Evolutionary conservation across 345 rosid genomes (phyloP).

Genomic region (Dipteronia sinensis): DNA sequence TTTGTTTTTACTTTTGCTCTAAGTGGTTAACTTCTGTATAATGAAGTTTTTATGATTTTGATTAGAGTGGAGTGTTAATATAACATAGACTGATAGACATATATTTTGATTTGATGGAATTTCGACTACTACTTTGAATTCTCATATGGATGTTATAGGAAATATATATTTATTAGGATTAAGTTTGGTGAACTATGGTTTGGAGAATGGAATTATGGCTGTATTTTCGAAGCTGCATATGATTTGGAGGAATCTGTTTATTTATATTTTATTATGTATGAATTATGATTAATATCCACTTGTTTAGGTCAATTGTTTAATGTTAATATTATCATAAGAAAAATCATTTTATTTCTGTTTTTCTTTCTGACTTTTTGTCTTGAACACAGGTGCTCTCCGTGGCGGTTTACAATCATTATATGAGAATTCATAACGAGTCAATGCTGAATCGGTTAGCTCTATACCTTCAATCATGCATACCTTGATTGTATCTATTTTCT

Average conservation of each 20-base stretch:
- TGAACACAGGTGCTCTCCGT: constrained; percentile 87
- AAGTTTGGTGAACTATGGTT: background rate
- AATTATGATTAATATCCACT: background rate
- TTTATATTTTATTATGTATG: background rate
- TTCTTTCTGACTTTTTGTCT: background rate
- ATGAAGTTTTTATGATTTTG: background rate
- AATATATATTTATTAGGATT: background rate
- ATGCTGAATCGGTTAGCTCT: constrained; percentile 62
- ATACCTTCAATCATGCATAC: constrained; percentile 1
- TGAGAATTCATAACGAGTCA: constrained; percentile 80
- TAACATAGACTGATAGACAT: no score
- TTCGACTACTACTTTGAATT: background rate
- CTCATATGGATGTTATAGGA: background rate
- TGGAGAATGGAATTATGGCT: background rate
- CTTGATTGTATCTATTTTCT: constrained; percentile 1
- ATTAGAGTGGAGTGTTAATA: background rate
- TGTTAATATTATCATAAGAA: background rate
- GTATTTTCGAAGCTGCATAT: background rate
- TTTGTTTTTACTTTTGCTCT: background rate
- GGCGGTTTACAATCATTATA: constrained; percentile 98
- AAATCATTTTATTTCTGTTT: background rate
- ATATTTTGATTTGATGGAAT: background rate
- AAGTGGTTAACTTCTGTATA: background rate
- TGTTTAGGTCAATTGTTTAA: background rate
- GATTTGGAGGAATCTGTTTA: background rate